Percentiles rank a stretch among this genome's conserved stretches.
These are phyloP conservation scores for Paraconiothyrium brasiliense DNA, from an alignment of 2,329 filamentous ascomycete genomes.

Conservation along the genomic window DNA sequence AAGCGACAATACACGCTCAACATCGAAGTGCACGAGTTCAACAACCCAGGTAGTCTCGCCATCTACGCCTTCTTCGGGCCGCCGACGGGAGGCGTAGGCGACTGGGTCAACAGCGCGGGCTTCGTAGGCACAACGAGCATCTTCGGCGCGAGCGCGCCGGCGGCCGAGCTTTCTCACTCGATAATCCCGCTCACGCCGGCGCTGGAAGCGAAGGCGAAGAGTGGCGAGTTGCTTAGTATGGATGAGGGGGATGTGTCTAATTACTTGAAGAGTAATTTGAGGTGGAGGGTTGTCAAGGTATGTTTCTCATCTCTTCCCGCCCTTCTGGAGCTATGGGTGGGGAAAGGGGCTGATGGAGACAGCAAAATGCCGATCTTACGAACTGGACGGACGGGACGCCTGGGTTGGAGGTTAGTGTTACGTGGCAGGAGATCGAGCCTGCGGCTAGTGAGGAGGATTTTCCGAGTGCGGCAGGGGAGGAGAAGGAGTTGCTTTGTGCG, in stretches of 20 bases:
- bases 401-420: slow-evolving; percentile 52
- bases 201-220: slow-evolving; percentile 47
- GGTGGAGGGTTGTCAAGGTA: slow-evolving; percentile 38
- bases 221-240: slow-evolving; percentile 44
- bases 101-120: slow-evolving; percentile 64
- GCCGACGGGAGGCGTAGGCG: slow-evolving; percentile 41
- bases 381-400: slow-evolving; percentile 35
- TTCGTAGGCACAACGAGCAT: slow-evolving; percentile 69
- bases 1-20: slow-evolving; percentile 71
- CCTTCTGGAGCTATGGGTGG: not conserved
- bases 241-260: slow-evolving; percentile 29
- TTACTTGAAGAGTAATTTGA: slow-evolving; percentile 35
- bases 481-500: slow-evolving; percentile 31
- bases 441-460: slow-evolving; percentile 46
- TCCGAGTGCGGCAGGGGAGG: slow-evolving; percentile 47
- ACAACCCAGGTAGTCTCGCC: slow-evolving; percentile 68
- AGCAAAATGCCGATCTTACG: slow-evolving; percentile 43
- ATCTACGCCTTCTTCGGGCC: slow-evolving; percentile 73
- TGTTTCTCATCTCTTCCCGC: slow-evolving; percentile 7
- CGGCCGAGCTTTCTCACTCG: not conserved
- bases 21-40: slow-evolving; percentile 68
- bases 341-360: not conserved
- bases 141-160: slow-evolving; percentile 38
- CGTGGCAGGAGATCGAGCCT: slow-evolving; percentile 51
- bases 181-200: slow-evolving; percentile 56